Base-by-base conservation (phyloP, 441 rosid species). In the Dalechampia spathulata region DNA sequence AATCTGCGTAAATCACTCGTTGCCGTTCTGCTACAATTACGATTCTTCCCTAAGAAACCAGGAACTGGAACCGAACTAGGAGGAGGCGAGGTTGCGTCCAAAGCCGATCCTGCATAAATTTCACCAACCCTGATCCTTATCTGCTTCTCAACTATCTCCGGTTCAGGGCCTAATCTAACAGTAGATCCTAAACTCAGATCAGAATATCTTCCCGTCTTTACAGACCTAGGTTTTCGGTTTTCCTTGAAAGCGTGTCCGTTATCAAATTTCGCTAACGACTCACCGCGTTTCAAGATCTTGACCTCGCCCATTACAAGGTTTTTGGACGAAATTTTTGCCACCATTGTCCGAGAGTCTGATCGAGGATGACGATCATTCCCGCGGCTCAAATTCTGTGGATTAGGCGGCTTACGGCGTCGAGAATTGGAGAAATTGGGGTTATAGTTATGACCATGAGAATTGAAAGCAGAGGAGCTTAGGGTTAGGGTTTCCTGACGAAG, bases 221-320 rank as follows among this genome's bases (percentile, higher is more conserved):
- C n/a, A n/a, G n/a, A n/a, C n/a, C n/a, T n/a, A n/a, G n/a, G 44
- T 53, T 22, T 59, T 47, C 23, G 22, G 52, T 46, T 2, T 26
- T 19, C 55, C 45, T 30, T 20, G 0, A 7, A 16, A 23, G 38
- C 3, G 17, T 21, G 6, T 47, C 40, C 43, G 44, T 51, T 59
- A 62, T 58, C 57, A 9, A 47, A 19, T 44, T 45, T 23, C 32
- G 28, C 52, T 55, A 82, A 48, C 6, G 82, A 14, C 55, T 83
- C 90, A 17, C 87, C 87, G 51, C 94, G 94, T 57, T 75, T 83
- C 60, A 83, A 58, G 69, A 85, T 83, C 83, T 71, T 81, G 42
- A 85, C 83, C 63, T 81, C 71, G 26, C 77, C 94, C 74, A 74
- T 72, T 15, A 77, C 77, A 23, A 77, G 77, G 52, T 69, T 71